Conservation (phyloP, 495 filamentous ascomycete genomes). For the Podospora appendiculata region DNA sequence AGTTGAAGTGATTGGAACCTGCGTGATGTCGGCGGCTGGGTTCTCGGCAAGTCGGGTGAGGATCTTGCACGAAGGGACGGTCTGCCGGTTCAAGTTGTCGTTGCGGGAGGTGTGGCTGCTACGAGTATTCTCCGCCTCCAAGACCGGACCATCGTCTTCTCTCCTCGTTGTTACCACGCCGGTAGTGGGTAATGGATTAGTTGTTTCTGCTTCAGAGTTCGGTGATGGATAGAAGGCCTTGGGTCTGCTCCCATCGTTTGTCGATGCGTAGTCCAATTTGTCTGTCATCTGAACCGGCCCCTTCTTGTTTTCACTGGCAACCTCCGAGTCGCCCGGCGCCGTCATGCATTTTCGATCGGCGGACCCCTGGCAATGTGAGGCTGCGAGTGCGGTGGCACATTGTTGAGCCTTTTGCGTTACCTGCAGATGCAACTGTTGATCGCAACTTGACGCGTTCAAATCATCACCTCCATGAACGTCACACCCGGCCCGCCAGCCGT, state of each 20-base stretch:
- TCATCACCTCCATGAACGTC: too few species aligned
- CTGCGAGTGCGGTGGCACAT: background rate
- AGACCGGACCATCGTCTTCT: background rate
- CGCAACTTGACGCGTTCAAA: too few species aligned
- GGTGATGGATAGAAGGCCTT: too few species aligned
- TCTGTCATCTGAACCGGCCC: too few species aligned
- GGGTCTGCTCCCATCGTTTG: too few species aligned
- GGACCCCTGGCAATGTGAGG: too few species aligned
- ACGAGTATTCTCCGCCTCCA: background rate
- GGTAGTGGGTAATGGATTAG: too few species aligned
- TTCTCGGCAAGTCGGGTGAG: slow-evolving; percentile 2
- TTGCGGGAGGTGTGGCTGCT: background rate
- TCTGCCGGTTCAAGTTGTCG: background rate
- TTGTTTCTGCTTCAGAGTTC: too few species aligned
- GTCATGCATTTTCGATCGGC: too few species aligned
- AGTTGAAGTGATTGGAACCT: background rate
- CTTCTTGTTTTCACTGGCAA: too few species aligned
- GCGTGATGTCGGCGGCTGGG: slow-evolving; percentile 3
- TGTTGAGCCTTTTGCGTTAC: background rate
- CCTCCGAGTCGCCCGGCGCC: too few species aligned
- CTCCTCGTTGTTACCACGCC: background rate
- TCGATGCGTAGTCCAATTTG: too few species aligned
- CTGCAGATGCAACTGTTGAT: background rate
- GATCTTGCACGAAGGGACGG: slow-evolving; percentile 4
- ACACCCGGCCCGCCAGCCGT: background rate